Conservation (phyloP, 768 basidiomycete species). For the Phanerochaete sordida region DNA sequence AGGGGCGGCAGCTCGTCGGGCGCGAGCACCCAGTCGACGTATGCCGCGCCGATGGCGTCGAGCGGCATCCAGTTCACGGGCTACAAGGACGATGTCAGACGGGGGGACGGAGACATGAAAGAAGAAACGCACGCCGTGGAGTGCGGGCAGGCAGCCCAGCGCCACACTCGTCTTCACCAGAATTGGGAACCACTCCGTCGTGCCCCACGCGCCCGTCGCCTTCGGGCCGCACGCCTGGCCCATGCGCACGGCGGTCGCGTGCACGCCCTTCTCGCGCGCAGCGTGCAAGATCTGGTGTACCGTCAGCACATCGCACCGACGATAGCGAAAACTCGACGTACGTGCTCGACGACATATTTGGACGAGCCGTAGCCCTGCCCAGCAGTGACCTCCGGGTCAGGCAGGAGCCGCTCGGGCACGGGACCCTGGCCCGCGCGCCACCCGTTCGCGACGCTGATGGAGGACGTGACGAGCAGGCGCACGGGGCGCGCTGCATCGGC, state of each 20-base stretch:
- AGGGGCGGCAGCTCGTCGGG: neutral
- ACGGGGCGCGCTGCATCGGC: conserved; percentile 21
- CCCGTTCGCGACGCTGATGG: conserved; percentile 26
- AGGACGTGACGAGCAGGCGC: conserved; percentile 30
- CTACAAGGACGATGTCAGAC: no score
- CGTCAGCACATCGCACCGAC: neutral
- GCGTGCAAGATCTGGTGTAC: conserved; percentile 6
- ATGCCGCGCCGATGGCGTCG: conserved; percentile 2
- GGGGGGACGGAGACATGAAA: no score
- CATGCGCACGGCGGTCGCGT: conserved; percentile 22
- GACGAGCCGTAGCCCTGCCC: conserved; percentile 36
- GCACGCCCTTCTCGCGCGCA: conserved; percentile 1
- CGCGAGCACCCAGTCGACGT: conserved; percentile 4
- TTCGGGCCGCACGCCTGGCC: no score
- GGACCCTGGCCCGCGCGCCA: conserved; percentile 6
- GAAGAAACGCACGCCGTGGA: no score
- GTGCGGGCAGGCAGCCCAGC: no score
- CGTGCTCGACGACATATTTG: conserved; percentile 39
- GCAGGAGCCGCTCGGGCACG: conserved; percentile 24
- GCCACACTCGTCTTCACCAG: no score
- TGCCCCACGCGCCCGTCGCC: no score
- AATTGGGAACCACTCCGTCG: no score
- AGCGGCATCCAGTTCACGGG: conserved; percentile 11
- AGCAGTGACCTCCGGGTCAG: conserved; percentile 25
- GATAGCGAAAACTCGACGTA: conserved; percentile 9